phyloP scores from a whole-genome alignment of 306 rosid genomes.

The Adenanthera pavonina region DNA sequence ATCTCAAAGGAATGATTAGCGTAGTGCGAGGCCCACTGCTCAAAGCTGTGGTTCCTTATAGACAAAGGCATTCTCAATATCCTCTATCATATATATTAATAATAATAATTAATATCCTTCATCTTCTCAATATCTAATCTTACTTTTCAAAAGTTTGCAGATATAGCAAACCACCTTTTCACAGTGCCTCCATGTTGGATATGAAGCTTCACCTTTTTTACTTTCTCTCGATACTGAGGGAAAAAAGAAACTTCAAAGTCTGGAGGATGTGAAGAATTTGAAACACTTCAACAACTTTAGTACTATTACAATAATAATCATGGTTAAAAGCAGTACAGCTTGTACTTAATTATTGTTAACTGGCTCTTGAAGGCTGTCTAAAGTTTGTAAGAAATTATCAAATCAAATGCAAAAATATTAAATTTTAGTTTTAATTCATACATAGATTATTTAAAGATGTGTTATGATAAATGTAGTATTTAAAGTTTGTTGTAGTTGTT shows the following conservation, averaged over 20 bases:
- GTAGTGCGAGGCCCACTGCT: slow-evolving; percentile 37
- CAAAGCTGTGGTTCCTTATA: slow-evolving; percentile 67
- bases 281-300: not conserved
- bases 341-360: slow-evolving; percentile 5
- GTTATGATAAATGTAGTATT: not conserved
- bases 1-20: slow-evolving; percentile 38
- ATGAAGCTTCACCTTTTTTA: not conserved
- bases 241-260: no score
- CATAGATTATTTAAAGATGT: not conserved
- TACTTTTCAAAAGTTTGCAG: not conserved
- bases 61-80: slow-evolving; percentile 64
- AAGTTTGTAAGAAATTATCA: not conserved
- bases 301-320: not conserved
- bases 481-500: not conserved
- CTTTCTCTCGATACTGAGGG: not conserved
- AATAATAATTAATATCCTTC: not conserved
- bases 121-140: not conserved
- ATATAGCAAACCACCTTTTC: not conserved
- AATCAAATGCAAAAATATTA: not conserved
- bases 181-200: not conserved
- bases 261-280: not conserved
- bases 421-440: not conserved
- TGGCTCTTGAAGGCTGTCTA: not conserved
- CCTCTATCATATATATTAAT: not conserved
- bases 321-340: not conserved